phyloP scores from a whole-genome alignment of 2,329 filamentous ascomycete genomes.

The Trichophyton verrucosum region DNA sequence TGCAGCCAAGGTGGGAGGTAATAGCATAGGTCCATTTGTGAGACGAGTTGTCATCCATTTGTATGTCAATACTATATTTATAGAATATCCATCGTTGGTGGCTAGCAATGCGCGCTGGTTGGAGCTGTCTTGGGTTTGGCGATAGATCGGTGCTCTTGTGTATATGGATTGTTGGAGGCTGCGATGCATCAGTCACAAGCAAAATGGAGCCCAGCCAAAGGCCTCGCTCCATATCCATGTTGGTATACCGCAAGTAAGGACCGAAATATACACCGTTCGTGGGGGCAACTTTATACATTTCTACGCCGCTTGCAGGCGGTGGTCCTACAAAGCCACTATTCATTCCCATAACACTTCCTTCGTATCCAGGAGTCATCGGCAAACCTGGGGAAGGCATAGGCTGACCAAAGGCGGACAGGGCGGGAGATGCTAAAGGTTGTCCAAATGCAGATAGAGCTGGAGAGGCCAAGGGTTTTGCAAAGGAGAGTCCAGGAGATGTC shows the following conservation, averaged over 20 bases:
- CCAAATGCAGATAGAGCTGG: slow-evolving; percentile 27
- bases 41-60: slow-evolving; percentile 66
- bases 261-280: slow-evolving; percentile 98
- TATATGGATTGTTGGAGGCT: slow-evolving; percentile 91
- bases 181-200: slow-evolving; percentile 77
- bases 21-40: slow-evolving; percentile 97
- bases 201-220: slow-evolving; percentile 89
- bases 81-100: slow-evolving; percentile 95
- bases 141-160: slow-evolving; percentile 83
- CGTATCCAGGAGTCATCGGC: slow-evolving; percentile 70
- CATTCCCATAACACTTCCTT: slow-evolving; percentile 75
- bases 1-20: slow-evolving; percentile 91
- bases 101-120: slow-evolving; percentile 67
- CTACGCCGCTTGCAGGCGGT: slow-evolving; percentile 77
- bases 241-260: slow-evolving; percentile 86
- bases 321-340: slow-evolving; percentile 77
- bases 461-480: slow-evolving; percentile 18
- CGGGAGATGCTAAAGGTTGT: slow-evolving; percentile 60
- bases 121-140: slow-evolving; percentile 79
- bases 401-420: slow-evolving; percentile 47
- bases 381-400: slow-evolving; percentile 68
- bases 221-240: slow-evolving; percentile 89
- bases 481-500: slow-evolving; percentile 19
- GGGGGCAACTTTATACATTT: slow-evolving; percentile 84
- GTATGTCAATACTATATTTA: slow-evolving; percentile 80